Evolutionary conservation across 139 green algal species (phyloP).

Genomic region (Coelastrella sp.): DNA sequence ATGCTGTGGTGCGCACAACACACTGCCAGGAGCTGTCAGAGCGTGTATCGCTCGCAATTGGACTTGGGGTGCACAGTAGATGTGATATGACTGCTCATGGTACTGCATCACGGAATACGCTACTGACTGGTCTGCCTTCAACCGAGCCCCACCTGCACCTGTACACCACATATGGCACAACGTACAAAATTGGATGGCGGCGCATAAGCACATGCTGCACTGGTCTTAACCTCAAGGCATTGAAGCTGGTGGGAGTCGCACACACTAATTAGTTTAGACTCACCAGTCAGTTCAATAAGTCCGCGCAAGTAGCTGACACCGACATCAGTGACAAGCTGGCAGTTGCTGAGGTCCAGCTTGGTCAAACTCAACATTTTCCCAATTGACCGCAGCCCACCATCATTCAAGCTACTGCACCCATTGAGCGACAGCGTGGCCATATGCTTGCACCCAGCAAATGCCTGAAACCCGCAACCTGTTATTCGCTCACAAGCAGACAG

Average conservation of each 20-base stretch:
- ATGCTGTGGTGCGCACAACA: too few species aligned
- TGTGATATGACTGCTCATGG: too few species aligned
- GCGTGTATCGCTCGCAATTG: too few species aligned
- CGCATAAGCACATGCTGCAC: background rate
- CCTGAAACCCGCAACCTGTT: constrained; percentile 33
- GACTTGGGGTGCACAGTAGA: too few species aligned
- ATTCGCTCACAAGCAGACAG: constrained; percentile 28
- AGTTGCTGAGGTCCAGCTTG: constrained; percentile 58
- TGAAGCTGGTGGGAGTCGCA: background rate
- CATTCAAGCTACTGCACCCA: constrained; percentile 47
- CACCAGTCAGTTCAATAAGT: constrained; percentile 56
- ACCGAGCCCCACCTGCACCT: too few species aligned
- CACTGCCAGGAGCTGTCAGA: too few species aligned
- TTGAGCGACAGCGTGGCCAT: constrained; percentile 57
- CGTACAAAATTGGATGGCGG: too few species aligned
- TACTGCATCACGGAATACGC: too few species aligned
- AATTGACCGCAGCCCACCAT: constrained; percentile 50
- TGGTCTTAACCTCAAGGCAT: background rate
- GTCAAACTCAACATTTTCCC: constrained; percentile 48
- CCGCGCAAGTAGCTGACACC: constrained; percentile 46
- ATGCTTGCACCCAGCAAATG: constrained; percentile 5
- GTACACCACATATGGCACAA: too few species aligned
- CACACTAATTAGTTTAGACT: background rate
- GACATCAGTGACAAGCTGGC: constrained; percentile 52
- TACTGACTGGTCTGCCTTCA: too few species aligned